Evolutionary conservation across 306 rosid species (phyloP), one percentile per base, ranked within the genome.

Genomic region (Cicer bijugum): DNA sequence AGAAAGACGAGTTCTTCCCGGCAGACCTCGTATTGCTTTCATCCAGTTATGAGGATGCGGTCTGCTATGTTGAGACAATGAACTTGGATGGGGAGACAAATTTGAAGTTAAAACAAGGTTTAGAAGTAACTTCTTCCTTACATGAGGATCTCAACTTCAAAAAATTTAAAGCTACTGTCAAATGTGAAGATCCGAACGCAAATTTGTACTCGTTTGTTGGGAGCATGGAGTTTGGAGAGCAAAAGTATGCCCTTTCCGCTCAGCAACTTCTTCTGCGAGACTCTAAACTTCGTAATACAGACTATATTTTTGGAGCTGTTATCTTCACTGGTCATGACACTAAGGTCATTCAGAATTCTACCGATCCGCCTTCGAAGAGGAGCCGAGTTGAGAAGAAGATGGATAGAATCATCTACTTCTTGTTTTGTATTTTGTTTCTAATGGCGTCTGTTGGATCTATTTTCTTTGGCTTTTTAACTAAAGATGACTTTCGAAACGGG

Each of bases 131-230:
- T 65, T 91, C 89, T 20, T 80, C 66, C 68, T 71, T 90, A 75
- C 84, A 74, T 0, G 92, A 89, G 43, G 91, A 91, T 37, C 55
- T 71, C 10, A 28, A 81, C 67, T 86, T 91, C 72, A 9, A 46
- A 2, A 77, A 79, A 33, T 94, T 89, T 69, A 86, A 75, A 45
- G 96, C 99, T 65, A 79, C 81, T 7, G 75, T 87, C 65, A 94
- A 87, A 88, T 89, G 97, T 28, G 99, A 94, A 85, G 97, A 94
- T 40, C 99, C 97, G 33, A 94, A 94, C 85, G 96, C 93, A 69
- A 86, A 94, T 86, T 76, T 94, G 72, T 91, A 94, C 82, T 82
- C 89, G 59, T 94, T 94, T 81, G 80, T 94, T 16, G 99, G 97
- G 58, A 86, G 79, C 80, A 73, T 91, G 87, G 92, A 89, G 79